Evolutionary conservation across 352 stramenopile genomes (phyloP), one percentile per base, ranked within the genome.

Genomic region (Globisporangium spinosum): DNA sequence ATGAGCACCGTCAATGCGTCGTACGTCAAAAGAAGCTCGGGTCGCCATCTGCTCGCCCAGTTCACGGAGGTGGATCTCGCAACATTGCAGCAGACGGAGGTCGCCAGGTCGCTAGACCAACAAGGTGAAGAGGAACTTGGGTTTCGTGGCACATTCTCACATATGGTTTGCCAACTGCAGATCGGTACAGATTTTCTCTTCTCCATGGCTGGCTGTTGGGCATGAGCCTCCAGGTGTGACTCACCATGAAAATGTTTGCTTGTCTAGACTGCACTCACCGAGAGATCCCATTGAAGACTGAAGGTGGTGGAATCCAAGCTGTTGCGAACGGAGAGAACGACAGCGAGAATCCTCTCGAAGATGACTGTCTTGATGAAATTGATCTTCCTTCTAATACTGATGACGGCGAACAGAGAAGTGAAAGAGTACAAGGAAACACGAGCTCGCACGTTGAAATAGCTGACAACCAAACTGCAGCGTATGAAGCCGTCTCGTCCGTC

Each of bases 1-100:
- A 61, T 38, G 32, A 62, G 58, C n/a, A 71, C 68, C 59, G 58
- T 70, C 7, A 71, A 67, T 60, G 68, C 70, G 25, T 65, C 62
- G 20, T 59, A 64, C 27, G 29, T 53, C 13, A 76, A 77, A 32
- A 53, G 73, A 22, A 73, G 43, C 12, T 82, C 76, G 3, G 70
- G 49, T 35, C 76, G 72, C 17, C 76, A 78, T 49, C 22, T 77
- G 2, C 68, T 82, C 2, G 73, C 73, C 15, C 70, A 79, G 62
- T 82, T 82, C 55, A 67, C 66, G 2, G 73, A 76, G 58, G 73
- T 78, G 3, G 68, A 80, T 47, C 54, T 73, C 8, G 73, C 73
- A n/a, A 58, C 76, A 29, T 20, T 73, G 29, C 27, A 43, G 12
- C 53, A 53, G 17, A 67, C 62, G 1, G 63, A 58, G 38, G 38